A percentile compares a stretch with the other conserved stretches of the same genome.
These are phyloP conservation scores for Sarocladiaceae sp. DNA, from an alignment of 2,329 filamentous ascomycete genomes.

Conservation along the genomic window DNA sequence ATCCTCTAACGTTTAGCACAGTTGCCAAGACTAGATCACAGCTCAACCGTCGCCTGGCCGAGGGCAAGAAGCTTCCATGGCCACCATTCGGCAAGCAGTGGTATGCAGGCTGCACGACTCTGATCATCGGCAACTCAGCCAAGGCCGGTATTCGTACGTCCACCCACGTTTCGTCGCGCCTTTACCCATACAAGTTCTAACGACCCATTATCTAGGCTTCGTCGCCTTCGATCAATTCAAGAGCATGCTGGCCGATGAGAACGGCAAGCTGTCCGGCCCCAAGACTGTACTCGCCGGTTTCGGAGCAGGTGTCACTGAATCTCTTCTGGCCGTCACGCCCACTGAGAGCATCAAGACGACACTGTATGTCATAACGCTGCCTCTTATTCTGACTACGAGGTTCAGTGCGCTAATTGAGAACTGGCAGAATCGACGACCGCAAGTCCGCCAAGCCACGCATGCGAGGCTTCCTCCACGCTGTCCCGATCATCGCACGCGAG, in stretches of 20 bases:
- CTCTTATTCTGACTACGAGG: not conserved
- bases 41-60: constrained; percentile 78
- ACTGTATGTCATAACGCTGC: constrained; percentile 51
- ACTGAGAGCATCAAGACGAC: constrained; percentile 99
- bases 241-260: constrained; percentile 69
- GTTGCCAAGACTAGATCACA: constrained; percentile 94
- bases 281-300: constrained; percentile 91
- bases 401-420: not conserved
- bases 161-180: not conserved
- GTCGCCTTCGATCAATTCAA: constrained; percentile 97
- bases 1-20: constrained; percentile 25
- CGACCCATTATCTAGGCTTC: constrained; percentile 46
- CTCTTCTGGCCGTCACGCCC: constrained; percentile 86
- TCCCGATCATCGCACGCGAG: constrained; percentile 80
- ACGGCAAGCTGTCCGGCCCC: constrained; percentile 86
- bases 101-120: constrained; percentile 96
- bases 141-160: constrained; percentile 89
- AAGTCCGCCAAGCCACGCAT: constrained; percentile 82
- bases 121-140: constrained; percentile 93
- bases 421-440: constrained; percentile 81
- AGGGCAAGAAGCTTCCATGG: constrained; percentile 86
- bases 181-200: not conserved
- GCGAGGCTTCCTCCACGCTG: constrained; percentile 87
- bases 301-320: constrained; percentile 91
- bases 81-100: constrained; percentile 90